Conservation (phyloP, 73 alveolate genomes). For the Stentor coeruleus region DNA sequence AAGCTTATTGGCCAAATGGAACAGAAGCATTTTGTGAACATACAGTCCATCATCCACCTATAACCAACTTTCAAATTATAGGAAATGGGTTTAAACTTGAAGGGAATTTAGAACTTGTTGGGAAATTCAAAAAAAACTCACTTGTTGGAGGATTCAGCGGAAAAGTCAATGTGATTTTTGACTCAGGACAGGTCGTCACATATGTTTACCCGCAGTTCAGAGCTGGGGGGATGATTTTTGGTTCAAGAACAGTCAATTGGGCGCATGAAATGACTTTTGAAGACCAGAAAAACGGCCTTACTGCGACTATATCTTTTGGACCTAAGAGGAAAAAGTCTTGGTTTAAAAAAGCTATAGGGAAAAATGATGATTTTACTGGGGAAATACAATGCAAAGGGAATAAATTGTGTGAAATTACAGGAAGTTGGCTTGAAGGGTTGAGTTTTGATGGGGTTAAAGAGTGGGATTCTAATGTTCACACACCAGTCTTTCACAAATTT, state of each 20-base stretch:
- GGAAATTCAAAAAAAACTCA: conserved; percentile 42
- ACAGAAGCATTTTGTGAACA: conserved; percentile 45
- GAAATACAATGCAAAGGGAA: neutral
- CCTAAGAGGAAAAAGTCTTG: neutral
- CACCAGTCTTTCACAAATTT: conserved; percentile 35
- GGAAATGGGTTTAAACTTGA: conserved; percentile 31
- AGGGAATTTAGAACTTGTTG: conserved; percentile 44
- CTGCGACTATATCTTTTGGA: neutral
- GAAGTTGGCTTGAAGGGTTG: neutral
- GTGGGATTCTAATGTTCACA: neutral
- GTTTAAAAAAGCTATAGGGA: neutral
- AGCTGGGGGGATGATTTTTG: neutral
- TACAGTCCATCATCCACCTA: conserved; percentile 53
- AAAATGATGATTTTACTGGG: neutral
- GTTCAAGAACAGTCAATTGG: conserved; percentile 3
- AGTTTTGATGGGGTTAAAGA: neutral
- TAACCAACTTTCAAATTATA: conserved; percentile 34
- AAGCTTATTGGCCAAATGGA: conserved; percentile 64
- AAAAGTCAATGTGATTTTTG: conserved; percentile 33
- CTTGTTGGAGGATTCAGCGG: conserved; percentile 39
- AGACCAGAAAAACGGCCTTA: neutral
- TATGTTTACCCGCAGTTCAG: neutral
- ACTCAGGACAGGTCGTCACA: conserved; percentile 18
- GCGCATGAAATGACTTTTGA: neutral
- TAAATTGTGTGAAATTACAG: neutral